A percentile compares a stretch with the other conserved stretches of the same genome.
Conservation (phyloP, 768 basidiomycete species). For the Mrakia hoshinonis region DNA sequence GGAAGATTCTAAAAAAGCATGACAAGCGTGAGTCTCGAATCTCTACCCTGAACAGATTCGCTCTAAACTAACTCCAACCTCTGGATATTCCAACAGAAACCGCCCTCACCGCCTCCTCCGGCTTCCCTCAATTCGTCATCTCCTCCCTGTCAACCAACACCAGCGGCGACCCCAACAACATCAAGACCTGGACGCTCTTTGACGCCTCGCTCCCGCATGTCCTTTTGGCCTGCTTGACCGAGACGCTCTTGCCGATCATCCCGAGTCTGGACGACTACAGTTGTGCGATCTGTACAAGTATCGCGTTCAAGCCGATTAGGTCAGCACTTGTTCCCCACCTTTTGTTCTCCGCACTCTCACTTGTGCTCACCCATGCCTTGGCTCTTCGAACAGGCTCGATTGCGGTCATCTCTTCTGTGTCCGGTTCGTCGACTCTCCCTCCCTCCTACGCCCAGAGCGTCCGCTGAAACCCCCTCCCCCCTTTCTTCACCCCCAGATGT, state of each 20-base stretch:
- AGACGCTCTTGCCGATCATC: slow-evolving; percentile 69
- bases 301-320: slow-evolving; percentile 72
- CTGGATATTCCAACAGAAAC: slow-evolving; percentile 46
- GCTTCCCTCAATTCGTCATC: slow-evolving; percentile 46
- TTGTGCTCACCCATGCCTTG: not conserved
- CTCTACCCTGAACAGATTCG: not conserved
- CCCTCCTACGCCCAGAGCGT: not conserved
- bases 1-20: slow-evolving; percentile 92
- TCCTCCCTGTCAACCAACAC: slow-evolving; percentile 36
- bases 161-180: slow-evolving; percentile 32
- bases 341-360: not conserved
- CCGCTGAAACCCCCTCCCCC: not conserved
- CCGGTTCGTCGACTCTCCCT: slow-evolving; percentile 18
- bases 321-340: not conserved
- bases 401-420: slow-evolving; percentile 59
- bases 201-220: slow-evolving; percentile 51
- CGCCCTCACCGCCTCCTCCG: slow-evolving; percentile 52
- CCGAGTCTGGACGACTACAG: slow-evolving; percentile 59
- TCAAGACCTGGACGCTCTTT: slow-evolving; percentile 40
- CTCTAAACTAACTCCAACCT: not conserved
- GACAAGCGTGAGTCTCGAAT: slow-evolving; percentile 50
- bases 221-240: slow-evolving; percentile 72
- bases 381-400: slow-evolving; percentile 52
- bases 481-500: slow-evolving; percentile 39
- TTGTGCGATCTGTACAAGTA: slow-evolving; percentile 76